phyloP scores from a whole-genome alignment of 2,329 filamentous ascomycete genomes.

The Alternaria consortialis region DNA sequence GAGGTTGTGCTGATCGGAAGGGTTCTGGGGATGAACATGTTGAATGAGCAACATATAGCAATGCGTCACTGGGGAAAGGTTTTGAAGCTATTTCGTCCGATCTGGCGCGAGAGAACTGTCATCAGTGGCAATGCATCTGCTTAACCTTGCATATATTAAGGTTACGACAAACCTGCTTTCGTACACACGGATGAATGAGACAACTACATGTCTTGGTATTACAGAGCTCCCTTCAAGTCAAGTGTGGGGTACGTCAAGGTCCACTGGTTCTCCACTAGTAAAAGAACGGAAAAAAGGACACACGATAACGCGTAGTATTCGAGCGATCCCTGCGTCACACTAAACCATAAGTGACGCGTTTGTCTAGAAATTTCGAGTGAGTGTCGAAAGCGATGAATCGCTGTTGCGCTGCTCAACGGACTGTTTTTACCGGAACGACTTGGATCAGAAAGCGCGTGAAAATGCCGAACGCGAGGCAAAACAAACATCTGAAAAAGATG shows the following conservation, averaged over 20 bases:
- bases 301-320: neutral
- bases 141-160: neutral
- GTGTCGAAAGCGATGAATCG: neutral
- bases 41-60: neutral
- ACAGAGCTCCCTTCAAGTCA: neutral
- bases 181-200: no score
- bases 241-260: neutral
- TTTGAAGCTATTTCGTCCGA: neutral
- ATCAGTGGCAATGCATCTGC: neutral
- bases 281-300: neutral
- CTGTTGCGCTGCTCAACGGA: neutral
- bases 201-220: neutral
- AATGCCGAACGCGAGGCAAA: neutral
- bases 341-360: neutral
- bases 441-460: neutral
- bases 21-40: neutral
- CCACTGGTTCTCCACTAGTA: neutral
- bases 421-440: no score
- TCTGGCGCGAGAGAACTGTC: neutral
- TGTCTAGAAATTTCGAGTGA: neutral
- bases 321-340: neutral
- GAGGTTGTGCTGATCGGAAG: constrained; percentile 9
- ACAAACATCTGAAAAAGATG: neutral
- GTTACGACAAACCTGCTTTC: no score
- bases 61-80: no score